Conservation (phyloP, 139 green algal genomes). For the Chlorella sp. region DNA sequence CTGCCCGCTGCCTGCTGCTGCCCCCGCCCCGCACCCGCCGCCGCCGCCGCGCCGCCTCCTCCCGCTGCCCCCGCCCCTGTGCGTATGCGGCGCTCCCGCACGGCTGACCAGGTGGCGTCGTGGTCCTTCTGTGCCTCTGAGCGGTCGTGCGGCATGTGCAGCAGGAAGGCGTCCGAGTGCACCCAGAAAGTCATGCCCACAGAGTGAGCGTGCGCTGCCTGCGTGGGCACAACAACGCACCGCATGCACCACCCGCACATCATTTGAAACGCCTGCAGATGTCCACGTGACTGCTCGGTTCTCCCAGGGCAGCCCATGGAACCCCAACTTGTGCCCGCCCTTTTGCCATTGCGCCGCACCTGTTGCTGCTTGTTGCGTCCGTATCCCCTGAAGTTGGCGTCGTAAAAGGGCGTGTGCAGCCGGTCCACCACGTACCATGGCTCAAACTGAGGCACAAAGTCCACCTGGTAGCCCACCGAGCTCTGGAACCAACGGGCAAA, state of each 20-base stretch:
- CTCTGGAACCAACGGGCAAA: background rate
- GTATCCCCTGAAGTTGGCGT: background rate
- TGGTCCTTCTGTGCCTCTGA: background rate
- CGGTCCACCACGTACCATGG: conserved; percentile 1
- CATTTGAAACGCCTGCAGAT: too few relatives aligned
- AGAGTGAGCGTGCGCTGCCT: background rate
- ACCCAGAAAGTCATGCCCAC: background rate
- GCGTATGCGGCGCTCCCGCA: too few relatives aligned
- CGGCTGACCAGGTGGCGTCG: background rate
- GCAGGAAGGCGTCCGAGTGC: background rate
- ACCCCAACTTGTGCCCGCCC: too few relatives aligned
- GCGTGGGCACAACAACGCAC: background rate
- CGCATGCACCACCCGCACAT: too few relatives aligned
- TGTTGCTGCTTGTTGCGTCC: background rate
- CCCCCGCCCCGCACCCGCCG: too few relatives aligned
- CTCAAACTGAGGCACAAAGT: background rate
- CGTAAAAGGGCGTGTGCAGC: background rate
- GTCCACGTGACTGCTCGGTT: too few relatives aligned
- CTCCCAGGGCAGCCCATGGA: too few relatives aligned
- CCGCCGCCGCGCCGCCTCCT: too few relatives aligned
- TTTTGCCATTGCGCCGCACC: background rate
- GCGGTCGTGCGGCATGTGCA: background rate
- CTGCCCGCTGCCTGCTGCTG: too few relatives aligned
- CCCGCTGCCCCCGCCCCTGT: too few relatives aligned
- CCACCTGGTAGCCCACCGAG: background rate